Percentiles rank a stretch among this genome's conserved stretches.
phyloP scores from a whole-genome alignment of 1,284 basidiomycete genomes.

The Anthracocystis panici-leucophaei region DNA sequence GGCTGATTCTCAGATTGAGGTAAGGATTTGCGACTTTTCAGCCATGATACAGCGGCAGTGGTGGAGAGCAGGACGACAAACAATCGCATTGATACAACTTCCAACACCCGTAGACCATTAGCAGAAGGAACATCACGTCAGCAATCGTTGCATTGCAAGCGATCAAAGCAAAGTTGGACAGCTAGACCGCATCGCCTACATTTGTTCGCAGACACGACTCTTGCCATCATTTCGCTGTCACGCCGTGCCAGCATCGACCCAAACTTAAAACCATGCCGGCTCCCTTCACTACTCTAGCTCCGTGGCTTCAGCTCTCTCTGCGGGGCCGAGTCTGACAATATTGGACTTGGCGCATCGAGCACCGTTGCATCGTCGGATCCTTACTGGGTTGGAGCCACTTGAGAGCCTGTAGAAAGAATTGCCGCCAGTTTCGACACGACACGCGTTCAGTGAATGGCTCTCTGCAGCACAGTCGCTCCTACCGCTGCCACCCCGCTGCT shows the following conservation, averaged over 20 bases:
- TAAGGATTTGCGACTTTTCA: constrained; percentile 25
- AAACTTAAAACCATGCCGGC: not conserved
- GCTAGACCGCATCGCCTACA: not conserved
- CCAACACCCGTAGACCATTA: not conserved
- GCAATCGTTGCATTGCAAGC: no score
- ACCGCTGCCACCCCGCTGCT: not conserved
- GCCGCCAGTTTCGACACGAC: no score
- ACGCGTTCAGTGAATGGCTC: no score
- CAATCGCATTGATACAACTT: not conserved
- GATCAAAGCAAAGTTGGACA: no score
- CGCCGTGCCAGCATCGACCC: not conserved
- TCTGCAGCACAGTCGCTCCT: no score
- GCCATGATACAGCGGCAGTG: constrained; percentile 6
- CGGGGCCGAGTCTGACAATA: not conserved
- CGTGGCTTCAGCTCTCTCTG: not conserved
- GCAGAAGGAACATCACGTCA: not conserved
- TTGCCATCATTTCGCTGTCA: not conserved
- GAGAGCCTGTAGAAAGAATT: no score
- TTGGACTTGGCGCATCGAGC: no score
- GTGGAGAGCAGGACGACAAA: not conserved
- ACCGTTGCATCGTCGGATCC: no score
- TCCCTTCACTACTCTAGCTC: not conserved
- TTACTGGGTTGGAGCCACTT: no score
- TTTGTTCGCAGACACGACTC: not conserved
- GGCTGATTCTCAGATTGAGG: constrained; percentile 74